phyloP scores from a whole-genome alignment of 257 asterid genomes.

The Haberlea rhodopensis region DNA sequence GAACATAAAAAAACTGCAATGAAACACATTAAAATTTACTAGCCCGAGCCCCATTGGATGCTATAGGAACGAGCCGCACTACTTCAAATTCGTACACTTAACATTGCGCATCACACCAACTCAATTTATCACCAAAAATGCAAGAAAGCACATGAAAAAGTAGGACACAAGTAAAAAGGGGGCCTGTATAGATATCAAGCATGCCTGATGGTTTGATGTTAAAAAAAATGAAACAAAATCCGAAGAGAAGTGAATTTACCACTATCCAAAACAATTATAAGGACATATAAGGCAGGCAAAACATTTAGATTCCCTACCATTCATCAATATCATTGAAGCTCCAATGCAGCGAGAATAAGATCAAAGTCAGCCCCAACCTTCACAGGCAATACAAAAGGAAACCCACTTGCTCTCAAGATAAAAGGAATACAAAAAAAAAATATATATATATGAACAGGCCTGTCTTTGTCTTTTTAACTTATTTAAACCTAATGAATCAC shows the following conservation, averaged over 20 bases:
- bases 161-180: no score
- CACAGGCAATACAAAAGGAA: conserved; percentile 68
- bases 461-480: conserved; percentile 15
- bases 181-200: no score
- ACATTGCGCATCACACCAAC: neutral
- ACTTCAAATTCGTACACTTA: neutral
- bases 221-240: neutral
- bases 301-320: conserved; percentile 75
- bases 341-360: conserved; percentile 91
- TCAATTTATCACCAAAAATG: no score
- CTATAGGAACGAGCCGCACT: neutral
- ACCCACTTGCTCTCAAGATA: conserved; percentile 72
- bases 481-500: neutral
- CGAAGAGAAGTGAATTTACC: conserved; percentile 18
- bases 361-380: conserved; percentile 92
- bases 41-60: neutral
- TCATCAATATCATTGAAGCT: conserved; percentile 84
- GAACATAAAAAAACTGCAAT: neutral
- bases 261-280: conserved; percentile 25
- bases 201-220: neutral
- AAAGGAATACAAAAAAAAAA: conserved; percentile 38
- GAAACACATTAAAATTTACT: neutral
- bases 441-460: conserved; percentile 31
- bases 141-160: neutral
- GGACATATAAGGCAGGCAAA: conserved; percentile 41